Conservation (phyloP, 352 stramenopile species). For the Globisporangium mamillatum region DNA sequence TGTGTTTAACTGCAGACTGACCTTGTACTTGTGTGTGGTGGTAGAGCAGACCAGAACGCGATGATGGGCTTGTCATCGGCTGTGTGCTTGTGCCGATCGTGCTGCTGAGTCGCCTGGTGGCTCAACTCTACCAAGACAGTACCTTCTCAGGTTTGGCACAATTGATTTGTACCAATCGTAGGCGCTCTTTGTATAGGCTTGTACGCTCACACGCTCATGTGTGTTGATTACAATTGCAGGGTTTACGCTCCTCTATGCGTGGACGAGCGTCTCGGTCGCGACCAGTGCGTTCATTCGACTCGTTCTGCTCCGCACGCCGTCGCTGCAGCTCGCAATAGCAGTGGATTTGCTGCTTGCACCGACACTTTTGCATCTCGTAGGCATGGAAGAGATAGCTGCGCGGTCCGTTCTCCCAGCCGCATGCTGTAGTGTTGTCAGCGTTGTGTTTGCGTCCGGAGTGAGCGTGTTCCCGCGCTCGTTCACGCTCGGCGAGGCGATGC, state of each 20-base stretch:
- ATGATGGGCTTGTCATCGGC: constrained; percentile 54
- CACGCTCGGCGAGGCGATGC: constrained; percentile 65
- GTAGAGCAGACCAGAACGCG: constrained; percentile 43
- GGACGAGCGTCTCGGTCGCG: constrained; percentile 48
- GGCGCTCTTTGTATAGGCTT: not conserved
- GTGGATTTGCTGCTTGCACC: constrained; percentile 45
- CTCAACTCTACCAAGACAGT: constrained; percentile 25
- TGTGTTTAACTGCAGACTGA: not conserved
- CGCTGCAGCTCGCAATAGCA: constrained; percentile 29
- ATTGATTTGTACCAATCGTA: not conserved
- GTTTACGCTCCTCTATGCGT: constrained; percentile 55
- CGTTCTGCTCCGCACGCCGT: constrained; percentile 33
- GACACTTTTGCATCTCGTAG: constrained; percentile 2
- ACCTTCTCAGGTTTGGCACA: constrained; percentile 23
- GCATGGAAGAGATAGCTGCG: constrained; percentile 28
- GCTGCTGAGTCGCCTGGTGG: constrained; percentile 53
- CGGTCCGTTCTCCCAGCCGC: constrained; percentile 34
- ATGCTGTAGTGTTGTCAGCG: constrained; percentile 29
- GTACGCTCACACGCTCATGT: not conserved
- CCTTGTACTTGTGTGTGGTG: not conserved
- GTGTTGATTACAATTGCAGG: constrained; percentile 14
- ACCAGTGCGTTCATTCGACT: constrained; percentile 47
- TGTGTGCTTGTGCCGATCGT: constrained; percentile 58
- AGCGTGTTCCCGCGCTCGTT: constrained; percentile 57
- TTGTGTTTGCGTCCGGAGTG: constrained; percentile 40